Evolutionary conservation across 164 flowering plant species (phyloP), one percentile per base, ranked within the genome.

Genomic region (Tetrastigma voinierianum): DNA sequence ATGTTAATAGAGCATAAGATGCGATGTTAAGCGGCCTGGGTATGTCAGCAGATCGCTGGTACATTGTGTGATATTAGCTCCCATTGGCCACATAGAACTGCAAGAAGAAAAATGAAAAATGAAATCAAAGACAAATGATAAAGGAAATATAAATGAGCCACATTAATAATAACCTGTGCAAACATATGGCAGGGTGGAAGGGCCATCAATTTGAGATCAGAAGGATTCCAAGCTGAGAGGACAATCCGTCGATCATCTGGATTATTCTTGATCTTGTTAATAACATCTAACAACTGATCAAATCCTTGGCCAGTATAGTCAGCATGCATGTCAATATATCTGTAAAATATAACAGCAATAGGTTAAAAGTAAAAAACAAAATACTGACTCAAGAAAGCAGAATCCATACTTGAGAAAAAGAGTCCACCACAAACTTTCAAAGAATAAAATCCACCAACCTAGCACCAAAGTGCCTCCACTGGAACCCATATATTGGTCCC

Each of bases 381-480:
- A 10, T 44, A 54, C 6, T 25, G 13, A 60, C 1, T 32, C 6
- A 57, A 57, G 43, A 48, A 62, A 73, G 51, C 9, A 45, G 44
- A 44, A 17, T 60, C 9, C 5, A 43, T 5, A 14, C 46, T n/a
- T 17, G 14, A 61, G 24, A 25, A 58, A 75, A 10, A 24, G 45
- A 51, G 19, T 9, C 51, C 18, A 19, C 7, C 20, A 47, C 6
- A 16, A 57, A 58, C 49, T 32, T 32, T 24, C 9, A n/a, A 44
- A 53, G 23, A 19, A 15, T 23, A 57, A 4, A 15, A 15, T n/a
- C 43, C 51, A 67, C 81, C 24, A 55, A 94, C 98, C 86, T 90
- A 53, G 98, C 98, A 66, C 97, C 97, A 78, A 87, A 90, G 71
- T 94, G 96, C 69, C 96, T 77, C 98, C 98, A 90, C 76, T 91